Base-by-base conservation (phyloP, 2,329 filamentous ascomycete genomes). In the Pseudocercospora macadamiae region DNA sequence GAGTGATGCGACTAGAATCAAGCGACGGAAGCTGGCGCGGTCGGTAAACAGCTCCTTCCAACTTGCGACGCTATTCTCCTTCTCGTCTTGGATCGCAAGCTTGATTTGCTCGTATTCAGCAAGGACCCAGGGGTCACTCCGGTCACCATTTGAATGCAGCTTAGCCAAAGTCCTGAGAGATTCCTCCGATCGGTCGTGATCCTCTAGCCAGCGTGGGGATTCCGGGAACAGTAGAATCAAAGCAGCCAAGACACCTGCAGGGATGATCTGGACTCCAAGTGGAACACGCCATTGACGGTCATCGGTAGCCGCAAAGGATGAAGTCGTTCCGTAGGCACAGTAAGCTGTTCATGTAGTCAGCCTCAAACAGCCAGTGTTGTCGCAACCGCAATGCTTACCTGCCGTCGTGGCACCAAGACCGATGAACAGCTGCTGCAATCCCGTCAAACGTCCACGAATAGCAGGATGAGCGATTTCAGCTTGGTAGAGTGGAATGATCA, bases 371-470 rank as follows among this genome's bases (percentile, higher is more conserved):
- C 32, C 32, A 34, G 3, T 2, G n/a, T 2, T 9, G 10, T 9
- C 8, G 32, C 3, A 3, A 12, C 8, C 2, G 32, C 32, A 8
- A 12, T 34, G 32, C 32, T 34, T 9, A 34, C 32, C 32, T 36
- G 64, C 53, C 59, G 61, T 64, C 42, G 61, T 64, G 2, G 80
- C 76, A 18, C 80, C 78, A 36, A 73, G 64, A 16, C 77, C 75
- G 51, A 80, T 80, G 48, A 70, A 71, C 55, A 80, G 70, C 48
- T 77, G 72, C 56, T 80, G 74, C 3, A 80, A 66, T 2, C 78
- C 84, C 44, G 82, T 74, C 1, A 76, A 66, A 2, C 73, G 67
- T 5, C 75, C 75, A 18, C 74, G 66, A 5, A 76, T 65, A 30
- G 75, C 68, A 0, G 73, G 73, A 5, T 74, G 74, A 0, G 73